Base-by-base conservation (phyloP, 2,329 filamentous ascomycete genomes). In the Ceratocystis cacaofunesta region DNA sequence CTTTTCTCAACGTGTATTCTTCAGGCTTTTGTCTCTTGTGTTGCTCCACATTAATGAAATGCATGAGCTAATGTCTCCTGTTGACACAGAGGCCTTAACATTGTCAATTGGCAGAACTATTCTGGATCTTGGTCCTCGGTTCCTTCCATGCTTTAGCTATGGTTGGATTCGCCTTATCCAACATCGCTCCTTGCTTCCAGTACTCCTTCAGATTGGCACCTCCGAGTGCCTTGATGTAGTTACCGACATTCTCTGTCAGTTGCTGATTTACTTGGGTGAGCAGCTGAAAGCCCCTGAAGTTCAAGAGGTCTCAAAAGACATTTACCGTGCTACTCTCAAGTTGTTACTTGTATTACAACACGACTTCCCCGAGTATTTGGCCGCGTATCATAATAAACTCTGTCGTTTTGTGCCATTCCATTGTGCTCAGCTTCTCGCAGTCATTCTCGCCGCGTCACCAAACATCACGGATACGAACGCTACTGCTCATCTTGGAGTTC, bases 341-440 rank as follows among this genome's bases (percentile, higher is more conserved):
- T 83, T 96, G 67, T 77, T 97, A 65, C 78, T 95, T 43, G 82
- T 95, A 63, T 78, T 99, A 64, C 89, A 96, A 70, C 94, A 97
- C 72, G 94, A 99, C 74, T 97, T 90, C 75, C 89, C 92, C 0
- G 91, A 96, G 66, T 99, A 96, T 74, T 77, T 99, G 52, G 88
- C 89, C 5, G 89, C 92, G 70, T 90, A 95, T 73, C 89, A 95
- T 72, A 85, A 89, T 70, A 84, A 85, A 70, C 83, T 99, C 63
- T 91, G 87, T 76, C 86, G 88, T 70, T 85, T 84, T 71, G 87
- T 97, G 66, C 89, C 92, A 1, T 83, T 85, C 62, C 88, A 94
- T 71, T 94, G 90, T 75, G 86, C 87, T 17, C 94, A 97, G 74
- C 80, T 96, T 63, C 85, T 92, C 69, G 96, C 97, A 72, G 80